Evolutionary conservation across 495 filamentous ascomycete genomes (phyloP).

Genomic region (Lophiostoma macrostomum): DNA sequence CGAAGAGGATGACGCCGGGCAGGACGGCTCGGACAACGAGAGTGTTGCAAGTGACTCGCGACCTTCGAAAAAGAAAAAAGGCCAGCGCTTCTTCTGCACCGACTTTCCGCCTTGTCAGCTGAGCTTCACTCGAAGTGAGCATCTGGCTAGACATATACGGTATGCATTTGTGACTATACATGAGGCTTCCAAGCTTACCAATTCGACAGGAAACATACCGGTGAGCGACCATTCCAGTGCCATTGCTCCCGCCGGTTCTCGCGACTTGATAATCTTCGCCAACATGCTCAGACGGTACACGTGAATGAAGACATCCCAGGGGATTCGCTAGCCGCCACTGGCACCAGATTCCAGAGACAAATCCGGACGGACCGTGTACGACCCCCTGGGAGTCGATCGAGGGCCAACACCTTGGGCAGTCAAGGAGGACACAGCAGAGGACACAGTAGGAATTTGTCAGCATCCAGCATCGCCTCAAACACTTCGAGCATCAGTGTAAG

Average conservation of each 20-base stretch:
- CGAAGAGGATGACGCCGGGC: slow-evolving; percentile 71
- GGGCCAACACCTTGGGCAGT: slow-evolving; percentile 70
- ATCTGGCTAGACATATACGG: slow-evolving; percentile 91
- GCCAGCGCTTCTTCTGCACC: slow-evolving; percentile 95
- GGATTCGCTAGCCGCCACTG: slow-evolving; percentile 90
- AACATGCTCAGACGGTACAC: slow-evolving; percentile 97
- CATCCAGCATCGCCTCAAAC: slow-evolving; percentile 78
- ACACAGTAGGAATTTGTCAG: slow-evolving; percentile 78
- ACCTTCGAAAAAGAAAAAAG: slow-evolving; percentile 89
- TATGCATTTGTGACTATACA: slow-evolving; percentile 40
- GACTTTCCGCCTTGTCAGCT: slow-evolving; percentile 92
- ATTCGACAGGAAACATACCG: slow-evolving; percentile 80
- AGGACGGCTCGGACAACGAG: slow-evolving; percentile 74
- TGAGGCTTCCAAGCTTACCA: slow-evolving; percentile 1
- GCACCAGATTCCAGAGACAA: slow-evolving; percentile 90
- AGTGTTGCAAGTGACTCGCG: slow-evolving; percentile 65
- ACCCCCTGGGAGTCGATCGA: slow-evolving; percentile 64
- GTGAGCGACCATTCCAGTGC: slow-evolving; percentile 95
- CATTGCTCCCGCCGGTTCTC: slow-evolving; percentile 95
- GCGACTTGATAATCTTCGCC: slow-evolving; percentile 91
- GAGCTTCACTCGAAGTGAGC: slow-evolving; percentile 95
- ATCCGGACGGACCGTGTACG: slow-evolving; percentile 81
- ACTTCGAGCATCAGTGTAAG: slow-evolving; percentile 61
- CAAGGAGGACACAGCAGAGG: slow-evolving; percentile 66
- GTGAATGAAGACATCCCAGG: slow-evolving; percentile 95